A percentile compares a stretch with the other conserved stretches of the same genome.
Conservation (phyloP, 805 yeast genomes). For the Metschnikowia picachoensis region DNA sequence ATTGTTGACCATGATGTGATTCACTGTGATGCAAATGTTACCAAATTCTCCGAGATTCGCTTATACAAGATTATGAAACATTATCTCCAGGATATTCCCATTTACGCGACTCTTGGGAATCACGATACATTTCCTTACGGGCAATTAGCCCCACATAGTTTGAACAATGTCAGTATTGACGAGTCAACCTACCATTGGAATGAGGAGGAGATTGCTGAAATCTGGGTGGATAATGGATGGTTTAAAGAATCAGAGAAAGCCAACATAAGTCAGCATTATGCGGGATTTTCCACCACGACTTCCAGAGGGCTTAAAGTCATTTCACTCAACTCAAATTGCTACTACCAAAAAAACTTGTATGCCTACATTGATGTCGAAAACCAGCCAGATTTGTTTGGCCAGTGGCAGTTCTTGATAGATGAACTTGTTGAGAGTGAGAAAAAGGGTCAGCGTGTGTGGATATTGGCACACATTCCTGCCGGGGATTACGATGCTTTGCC, state of each 20-base stretch:
- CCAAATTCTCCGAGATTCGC: constrained; percentile 67
- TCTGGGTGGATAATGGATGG: constrained; percentile 39
- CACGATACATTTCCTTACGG: constrained; percentile 75
- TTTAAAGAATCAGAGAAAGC: constrained; percentile 23
- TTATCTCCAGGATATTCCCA: constrained; percentile 48
- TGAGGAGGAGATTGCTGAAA: constrained; percentile 33
- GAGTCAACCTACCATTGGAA: constrained; percentile 33
- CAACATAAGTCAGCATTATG: constrained; percentile 45
- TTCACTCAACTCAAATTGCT: constrained; percentile 58
- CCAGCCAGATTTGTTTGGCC: constrained; percentile 60
- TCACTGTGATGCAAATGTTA: constrained; percentile 53
- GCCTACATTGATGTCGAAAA: constrained; percentile 50
- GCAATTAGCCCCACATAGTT: constrained; percentile 50
- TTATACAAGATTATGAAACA: constrained; percentile 60
- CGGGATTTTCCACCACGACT: constrained; percentile 58
- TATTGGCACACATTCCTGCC: constrained; percentile 64
- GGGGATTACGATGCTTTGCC: constrained; percentile 57
- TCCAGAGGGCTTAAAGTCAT: constrained; percentile 40
- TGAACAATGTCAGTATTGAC: constrained; percentile 14
- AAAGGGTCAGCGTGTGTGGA: constrained; percentile 65
- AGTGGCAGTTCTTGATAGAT: constrained; percentile 54
- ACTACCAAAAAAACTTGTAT: constrained; percentile 57
- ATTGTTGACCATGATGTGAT: constrained; percentile 64
- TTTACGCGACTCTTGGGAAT: constrained; percentile 62
- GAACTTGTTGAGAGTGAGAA: constrained; percentile 60